Conservation (phyloP, 306 rosid species). For the Carpinus fangiana region DNA sequence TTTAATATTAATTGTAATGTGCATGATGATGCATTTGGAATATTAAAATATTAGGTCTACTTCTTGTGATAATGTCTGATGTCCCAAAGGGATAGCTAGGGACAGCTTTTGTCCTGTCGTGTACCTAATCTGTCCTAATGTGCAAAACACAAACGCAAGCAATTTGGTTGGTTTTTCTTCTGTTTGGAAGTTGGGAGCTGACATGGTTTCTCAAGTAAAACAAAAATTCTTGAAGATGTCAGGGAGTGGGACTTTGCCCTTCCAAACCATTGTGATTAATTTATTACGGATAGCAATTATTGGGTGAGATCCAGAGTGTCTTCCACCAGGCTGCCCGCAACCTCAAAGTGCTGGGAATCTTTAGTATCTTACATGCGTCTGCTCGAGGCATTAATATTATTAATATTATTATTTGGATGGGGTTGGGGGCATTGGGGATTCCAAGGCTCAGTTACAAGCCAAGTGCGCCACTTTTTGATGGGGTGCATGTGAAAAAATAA, state of each 20-base stretch:
- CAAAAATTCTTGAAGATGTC: not conserved
- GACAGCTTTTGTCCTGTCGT: not conserved
- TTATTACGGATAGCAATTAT: not conserved
- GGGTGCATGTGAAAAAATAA: not conserved
- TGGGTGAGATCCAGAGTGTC: conserved; percentile 39
- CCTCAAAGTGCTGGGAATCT: conserved; percentile 1
- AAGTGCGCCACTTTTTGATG: not conserved
- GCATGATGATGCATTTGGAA: not conserved
- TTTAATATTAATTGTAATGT: not conserved
- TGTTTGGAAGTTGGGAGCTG: not conserved
- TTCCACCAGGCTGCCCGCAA: conserved; percentile 25
- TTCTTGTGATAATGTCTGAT: not conserved
- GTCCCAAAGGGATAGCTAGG: not conserved
- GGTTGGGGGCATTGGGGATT: no score
- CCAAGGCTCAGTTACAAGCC: no score
- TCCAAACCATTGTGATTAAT: not conserved
- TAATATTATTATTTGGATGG: no score
- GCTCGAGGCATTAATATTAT: not conserved
- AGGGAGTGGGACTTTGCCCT: not conserved
- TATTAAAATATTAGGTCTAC: not conserved
- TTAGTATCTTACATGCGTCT: conserved; percentile 12
- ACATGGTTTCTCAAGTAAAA: not conserved
- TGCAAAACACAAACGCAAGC: not conserved
- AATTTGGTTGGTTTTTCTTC: not conserved
- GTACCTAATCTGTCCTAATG: not conserved